phyloP scores from a whole-genome alignment of 352 stramenopile species.

The Pythium pyrilobum region DNA sequence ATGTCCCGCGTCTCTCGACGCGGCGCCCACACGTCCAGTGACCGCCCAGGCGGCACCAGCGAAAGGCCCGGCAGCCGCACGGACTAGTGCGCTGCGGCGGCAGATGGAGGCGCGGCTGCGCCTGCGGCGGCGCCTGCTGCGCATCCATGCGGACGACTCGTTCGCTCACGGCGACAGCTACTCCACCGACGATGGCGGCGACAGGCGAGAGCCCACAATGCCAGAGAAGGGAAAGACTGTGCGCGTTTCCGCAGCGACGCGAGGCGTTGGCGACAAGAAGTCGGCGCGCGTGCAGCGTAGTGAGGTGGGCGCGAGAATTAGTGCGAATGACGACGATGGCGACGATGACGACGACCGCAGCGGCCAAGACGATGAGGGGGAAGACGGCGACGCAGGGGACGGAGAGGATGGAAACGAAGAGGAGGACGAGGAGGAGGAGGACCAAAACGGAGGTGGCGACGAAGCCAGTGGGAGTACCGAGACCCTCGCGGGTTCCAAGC shows the following conservation, averaged over 20 bases:
- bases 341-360: conserved; percentile 6
- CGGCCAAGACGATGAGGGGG: conserved; percentile 23
- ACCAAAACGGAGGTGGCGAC: conserved; percentile 16
- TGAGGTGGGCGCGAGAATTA: not conserved
- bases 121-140: conserved; percentile 32
- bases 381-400: conserved; percentile 27
- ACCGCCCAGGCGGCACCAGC: too few relatives aligned
- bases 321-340: not conserved
- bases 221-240: not conserved
- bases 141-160: conserved; percentile 23
- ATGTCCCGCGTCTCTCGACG: too few relatives aligned
- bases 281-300: too few relatives aligned
- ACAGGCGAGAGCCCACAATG: not conserved
- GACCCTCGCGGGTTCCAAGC: conserved; percentile 3
- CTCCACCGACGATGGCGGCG: not conserved
- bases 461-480: not conserved
- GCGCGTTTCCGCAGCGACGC: too few relatives aligned
- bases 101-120: conserved; percentile 39
- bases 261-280: too few relatives aligned
- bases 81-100: not conserved
- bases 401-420: conserved; percentile 46
- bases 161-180: not conserved
- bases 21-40: too few relatives aligned
- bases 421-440: conserved; percentile 31
- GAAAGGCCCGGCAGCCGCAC: not conserved